Conservation (phyloP, 106 monocot species). For the Gastrodia elata region DNA sequence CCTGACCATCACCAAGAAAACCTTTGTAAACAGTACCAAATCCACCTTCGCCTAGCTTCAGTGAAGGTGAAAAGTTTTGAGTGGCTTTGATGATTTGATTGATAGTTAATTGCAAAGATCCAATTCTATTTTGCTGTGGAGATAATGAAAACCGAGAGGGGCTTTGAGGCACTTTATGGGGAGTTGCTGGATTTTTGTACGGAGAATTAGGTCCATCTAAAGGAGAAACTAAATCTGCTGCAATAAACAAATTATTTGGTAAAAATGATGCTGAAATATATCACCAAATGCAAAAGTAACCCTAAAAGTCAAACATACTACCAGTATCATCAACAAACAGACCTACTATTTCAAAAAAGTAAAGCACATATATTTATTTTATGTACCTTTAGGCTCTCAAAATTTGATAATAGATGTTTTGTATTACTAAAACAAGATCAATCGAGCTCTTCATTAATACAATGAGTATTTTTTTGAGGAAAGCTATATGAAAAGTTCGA, state of each 20-base stretch:
- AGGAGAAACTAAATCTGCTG: conserved; percentile 26
- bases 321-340: background rate
- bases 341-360: background rate
- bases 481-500: no score
- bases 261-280: background rate
- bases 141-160: conserved; percentile 71
- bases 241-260: conserved; percentile 8
- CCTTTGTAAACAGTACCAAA: conserved; percentile 77
- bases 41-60: conserved; percentile 66
- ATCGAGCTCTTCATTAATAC: background rate
- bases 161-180: conserved; percentile 51
- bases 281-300: background rate
- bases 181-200: conserved; percentile 24
- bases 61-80: conserved; percentile 60
- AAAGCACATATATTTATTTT: background rate
- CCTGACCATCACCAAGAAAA: conserved; percentile 48
- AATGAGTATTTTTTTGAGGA: background rate
- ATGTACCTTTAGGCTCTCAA: background rate
- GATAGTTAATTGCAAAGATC: conserved; percentile 46
- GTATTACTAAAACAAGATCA: background rate
- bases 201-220: conserved; percentile 9
- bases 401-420: background rate
- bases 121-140: conserved; percentile 35
- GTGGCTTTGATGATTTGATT: conserved; percentile 66
- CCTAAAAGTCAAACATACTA: background rate